phyloP scores from a whole-genome alignment of 2,329 filamentous ascomycete species.

The Colletotrichum musae region DNA sequence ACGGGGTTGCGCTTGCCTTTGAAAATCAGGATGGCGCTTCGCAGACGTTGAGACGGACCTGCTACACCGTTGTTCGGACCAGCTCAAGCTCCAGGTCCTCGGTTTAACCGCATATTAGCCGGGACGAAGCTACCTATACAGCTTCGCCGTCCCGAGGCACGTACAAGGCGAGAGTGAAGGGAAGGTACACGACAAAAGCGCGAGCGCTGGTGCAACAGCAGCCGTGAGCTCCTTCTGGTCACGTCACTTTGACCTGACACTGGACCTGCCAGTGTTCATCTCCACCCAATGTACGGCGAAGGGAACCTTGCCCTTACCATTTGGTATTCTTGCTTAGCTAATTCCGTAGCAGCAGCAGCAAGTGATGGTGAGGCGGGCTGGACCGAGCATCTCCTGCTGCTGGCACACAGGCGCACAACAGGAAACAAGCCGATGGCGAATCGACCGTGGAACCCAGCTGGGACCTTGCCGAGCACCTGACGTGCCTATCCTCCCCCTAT shows the following conservation, averaged over 20 bases:
- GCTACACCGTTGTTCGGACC: conserved; percentile 19
- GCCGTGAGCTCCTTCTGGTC: conserved; percentile 30
- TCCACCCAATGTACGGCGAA: conserved; percentile 30
- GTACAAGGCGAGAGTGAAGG: too few relatives aligned
- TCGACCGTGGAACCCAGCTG: conserved; percentile 34
- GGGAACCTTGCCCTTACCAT: conserved; percentile 25
- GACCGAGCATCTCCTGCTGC: neutral
- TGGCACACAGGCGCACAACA: conserved; percentile 6
- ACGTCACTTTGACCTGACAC: conserved; percentile 40
- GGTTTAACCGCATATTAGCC: conserved; percentile 37
- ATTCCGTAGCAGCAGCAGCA: too few relatives aligned
- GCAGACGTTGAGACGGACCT: conserved; percentile 32
- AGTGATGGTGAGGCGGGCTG: neutral
- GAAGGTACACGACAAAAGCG: too few relatives aligned
- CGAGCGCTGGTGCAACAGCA: conserved; percentile 5
- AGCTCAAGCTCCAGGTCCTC: neutral
- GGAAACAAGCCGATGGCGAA: conserved; percentile 28
- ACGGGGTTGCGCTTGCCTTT: conserved; percentile 5
- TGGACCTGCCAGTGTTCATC: conserved; percentile 9
- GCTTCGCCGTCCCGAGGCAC: too few relatives aligned
- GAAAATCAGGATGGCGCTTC: neutral
- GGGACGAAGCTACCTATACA: conserved; percentile 12
- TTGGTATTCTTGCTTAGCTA: neutral
- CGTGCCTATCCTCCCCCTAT: neutral
- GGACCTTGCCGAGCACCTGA: neutral